Evolutionary conservation across 1,139 yeast genomes (phyloP).

Genomic region (Maudiozyma humilis): DNA sequence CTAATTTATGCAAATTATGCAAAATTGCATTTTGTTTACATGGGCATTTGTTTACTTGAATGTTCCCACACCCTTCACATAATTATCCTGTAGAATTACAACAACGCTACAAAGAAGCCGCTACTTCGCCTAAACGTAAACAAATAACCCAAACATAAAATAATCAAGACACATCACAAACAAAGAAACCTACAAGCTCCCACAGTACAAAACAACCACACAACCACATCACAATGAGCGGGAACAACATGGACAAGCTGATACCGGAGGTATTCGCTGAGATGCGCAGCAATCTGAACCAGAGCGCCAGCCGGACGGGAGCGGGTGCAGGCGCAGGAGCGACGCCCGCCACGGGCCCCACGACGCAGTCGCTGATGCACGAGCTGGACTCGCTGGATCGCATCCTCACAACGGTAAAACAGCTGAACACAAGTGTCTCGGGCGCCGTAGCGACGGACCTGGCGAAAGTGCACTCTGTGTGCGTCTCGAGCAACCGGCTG

Average conservation of each 20-base stretch:
- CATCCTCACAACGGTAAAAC: conserved; percentile 25
- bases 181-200: background rate
- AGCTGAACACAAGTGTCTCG: conserved; percentile 19
- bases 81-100: no score
- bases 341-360: conserved; percentile 6
- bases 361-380: conserved; percentile 27
- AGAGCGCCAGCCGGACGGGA: conserved; percentile 2
- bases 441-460: conserved; percentile 21
- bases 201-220: no score
- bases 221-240: background rate
- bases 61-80: no score
- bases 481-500: conserved; percentile 25
- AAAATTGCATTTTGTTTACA: no score
- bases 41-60: no score
- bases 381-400: conserved; percentile 27
- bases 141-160: background rate
- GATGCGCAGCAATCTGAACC: conserved; percentile 22
- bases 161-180: background rate
- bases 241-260: conserved; percentile 15
- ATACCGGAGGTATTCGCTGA: conserved; percentile 29
- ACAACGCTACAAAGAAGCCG: background rate
- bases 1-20: no score
- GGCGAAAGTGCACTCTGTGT: conserved; percentile 22
- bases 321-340: conserved; percentile 7
- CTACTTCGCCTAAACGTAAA: background rate